Base-by-base conservation (phyloP, 495 filamentous ascomycete species). In the Annulohypoxylon maeteangense region DNA sequence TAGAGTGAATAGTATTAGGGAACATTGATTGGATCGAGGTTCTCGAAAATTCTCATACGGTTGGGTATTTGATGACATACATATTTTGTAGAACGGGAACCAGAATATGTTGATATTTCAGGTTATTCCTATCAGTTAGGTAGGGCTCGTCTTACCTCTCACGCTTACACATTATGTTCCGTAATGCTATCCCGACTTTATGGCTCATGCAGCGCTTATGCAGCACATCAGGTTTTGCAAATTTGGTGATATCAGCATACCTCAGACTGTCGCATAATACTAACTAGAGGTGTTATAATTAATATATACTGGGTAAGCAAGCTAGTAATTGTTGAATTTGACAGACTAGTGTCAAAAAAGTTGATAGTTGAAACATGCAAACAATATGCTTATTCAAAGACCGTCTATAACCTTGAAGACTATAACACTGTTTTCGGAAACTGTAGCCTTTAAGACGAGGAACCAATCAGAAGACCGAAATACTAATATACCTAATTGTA, bases 181-280 rank as follows among this genome's bases (percentile, higher is more conserved):
- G 40, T 11, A 36, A 36, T 10, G 12, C 16, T 27, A 25, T 57
- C 40, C 53, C 31, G 50, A 22, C 12, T 48, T n/a, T 31, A 27
- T 3, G 42, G 27, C 12, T 56, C 38, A 56, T 65, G 62, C 51
- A 65, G 51, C 40, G 29, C 16, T 50, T 51, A 58, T 55, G 53
- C 54, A 66, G 18, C 29, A 18, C 20, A 23, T 50, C 27, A 45
- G 7, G 29, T 51, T 50, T 50, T 40, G 54, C 40, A 50, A 31
- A 14, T 42, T 12, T 11, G 36, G 61, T 58, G 63, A 50, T 57
- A 66, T 58, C 63, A 58, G 44, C 27, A 29, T 18, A 42, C 63
- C 42, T 51, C 32, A 50, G 18, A 16, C 29, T 6, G 38, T 11
- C 29, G 20, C 12, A 18, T 31, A 36, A 22, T 29, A 29, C 27